Percentiles rank a stretch among this genome's conserved stretches.
phyloP scores from a whole-genome alignment of 129 eudicot species.

The Tagetes patula region DNA sequence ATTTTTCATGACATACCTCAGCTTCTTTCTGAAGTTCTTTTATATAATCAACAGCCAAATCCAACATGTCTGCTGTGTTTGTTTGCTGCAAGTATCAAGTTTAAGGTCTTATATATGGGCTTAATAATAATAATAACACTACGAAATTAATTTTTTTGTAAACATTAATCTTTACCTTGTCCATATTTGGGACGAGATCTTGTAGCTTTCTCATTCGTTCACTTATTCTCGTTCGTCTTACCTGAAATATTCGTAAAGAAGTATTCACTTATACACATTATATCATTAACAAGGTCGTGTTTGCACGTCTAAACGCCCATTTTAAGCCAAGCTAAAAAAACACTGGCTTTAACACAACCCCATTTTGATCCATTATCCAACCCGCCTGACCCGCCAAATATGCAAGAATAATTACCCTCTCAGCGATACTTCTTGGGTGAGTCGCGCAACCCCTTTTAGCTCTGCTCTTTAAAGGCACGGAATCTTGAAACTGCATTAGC shows the following conservation, averaged over 20 bases:
- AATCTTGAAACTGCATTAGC: constrained; percentile 52
- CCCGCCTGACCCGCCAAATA: neutral
- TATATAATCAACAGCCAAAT: constrained; percentile 90
- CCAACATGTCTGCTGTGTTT: constrained; percentile 95
- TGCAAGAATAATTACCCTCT: constrained; percentile 56
- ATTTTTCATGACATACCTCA: constrained; percentile 43
- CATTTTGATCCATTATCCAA: neutral
- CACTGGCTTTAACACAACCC: neutral
- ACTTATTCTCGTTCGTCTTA: constrained; percentile 86
- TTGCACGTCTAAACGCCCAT: neutral
- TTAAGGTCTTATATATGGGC: neutral
- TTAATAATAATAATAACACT: neutral
- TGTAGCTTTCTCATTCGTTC: constrained; percentile 97
- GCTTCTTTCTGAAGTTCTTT: constrained; percentile 90
- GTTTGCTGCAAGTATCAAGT: constrained; percentile 68
- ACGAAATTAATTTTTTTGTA: neutral
- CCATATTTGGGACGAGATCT: constrained; percentile 98
- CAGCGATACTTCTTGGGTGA: constrained; percentile 97
- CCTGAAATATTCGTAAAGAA: constrained; percentile 42
- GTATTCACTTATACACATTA: neutral
- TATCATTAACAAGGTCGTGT: neutral
- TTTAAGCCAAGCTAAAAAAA: neutral
- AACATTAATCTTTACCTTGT: constrained; percentile 52
- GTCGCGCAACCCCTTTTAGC: constrained; percentile 97
- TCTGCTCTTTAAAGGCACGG: constrained; percentile 64